phyloP scores from a whole-genome alignment of 345 rosid genomes.

The Erysimum cheiranthoides region DNA sequence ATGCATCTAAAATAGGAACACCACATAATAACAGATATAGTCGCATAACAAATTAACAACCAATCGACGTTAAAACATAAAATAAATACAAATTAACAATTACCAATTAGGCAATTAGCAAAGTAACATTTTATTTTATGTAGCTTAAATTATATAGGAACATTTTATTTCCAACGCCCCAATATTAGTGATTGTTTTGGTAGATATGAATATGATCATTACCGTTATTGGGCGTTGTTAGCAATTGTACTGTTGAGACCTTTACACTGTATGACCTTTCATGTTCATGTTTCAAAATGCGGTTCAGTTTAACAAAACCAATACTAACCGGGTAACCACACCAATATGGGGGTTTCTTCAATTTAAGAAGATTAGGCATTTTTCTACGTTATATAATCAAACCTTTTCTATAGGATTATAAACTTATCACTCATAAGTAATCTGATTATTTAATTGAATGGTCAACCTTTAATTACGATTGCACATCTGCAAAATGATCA shows the following conservation, averaged over 20 bases:
- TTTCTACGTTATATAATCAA: too few species aligned
- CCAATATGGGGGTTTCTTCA: too few species aligned
- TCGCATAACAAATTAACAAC: background rate
- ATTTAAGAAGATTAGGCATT: too few species aligned
- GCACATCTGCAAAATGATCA: too few species aligned
- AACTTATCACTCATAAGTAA: background rate
- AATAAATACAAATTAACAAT: too few species aligned
- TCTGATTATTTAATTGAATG: constrained; percentile 3
- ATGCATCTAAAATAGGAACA: background rate
- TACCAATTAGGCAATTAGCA: too few species aligned
- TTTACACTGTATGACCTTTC: too few species aligned
- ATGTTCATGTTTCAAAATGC: background rate
- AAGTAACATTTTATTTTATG: too few species aligned
- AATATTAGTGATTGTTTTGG: too few species aligned
- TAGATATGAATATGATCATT: background rate
- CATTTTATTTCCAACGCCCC: background rate
- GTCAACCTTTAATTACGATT: constrained; percentile 19
- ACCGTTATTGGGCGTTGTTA: background rate
- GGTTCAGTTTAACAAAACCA: background rate
- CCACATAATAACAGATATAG: background rate
- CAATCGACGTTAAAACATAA: background rate
- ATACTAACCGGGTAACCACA: background rate
- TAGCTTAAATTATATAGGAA: background rate
- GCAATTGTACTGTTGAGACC: background rate
- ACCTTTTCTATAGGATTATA: too few species aligned